phyloP scores from a whole-genome alignment of 2,329 filamentous ascomycete species.

The Hymenoscyphus linearis region DNA sequence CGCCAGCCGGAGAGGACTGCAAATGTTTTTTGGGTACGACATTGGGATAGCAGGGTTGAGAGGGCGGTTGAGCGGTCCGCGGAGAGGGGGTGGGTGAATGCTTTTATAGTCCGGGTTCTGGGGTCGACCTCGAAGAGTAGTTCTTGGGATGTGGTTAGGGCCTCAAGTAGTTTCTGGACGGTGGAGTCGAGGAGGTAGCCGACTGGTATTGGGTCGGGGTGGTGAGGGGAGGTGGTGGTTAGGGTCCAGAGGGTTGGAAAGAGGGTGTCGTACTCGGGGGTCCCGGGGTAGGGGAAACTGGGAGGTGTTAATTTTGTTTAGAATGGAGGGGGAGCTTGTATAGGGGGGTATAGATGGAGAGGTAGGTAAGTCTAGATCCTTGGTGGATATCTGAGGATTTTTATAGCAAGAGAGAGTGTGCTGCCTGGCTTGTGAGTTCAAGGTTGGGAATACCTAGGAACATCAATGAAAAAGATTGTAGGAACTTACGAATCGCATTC shows the following conservation, averaged over 20 bases:
- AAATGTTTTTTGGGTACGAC: conserved; percentile 68
- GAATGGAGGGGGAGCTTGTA: background rate
- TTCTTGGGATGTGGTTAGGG: conserved; percentile 39
- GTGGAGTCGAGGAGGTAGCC: conserved; percentile 54
- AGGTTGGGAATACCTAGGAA: background rate
- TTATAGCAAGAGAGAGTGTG: background rate
- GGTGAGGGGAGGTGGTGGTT: conserved; percentile 41
- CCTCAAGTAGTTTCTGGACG: conserved; percentile 42
- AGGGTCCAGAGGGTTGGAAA: conserved; percentile 62
- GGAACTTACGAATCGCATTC: conserved; percentile 49
- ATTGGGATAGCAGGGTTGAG: conserved; percentile 55
- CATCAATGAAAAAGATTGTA: background rate
- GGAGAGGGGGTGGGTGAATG: conserved; percentile 54
- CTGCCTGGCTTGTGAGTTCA: background rate
- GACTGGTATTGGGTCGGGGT: conserved; percentile 45
- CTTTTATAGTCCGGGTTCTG: conserved; percentile 54
- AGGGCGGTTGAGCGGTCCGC: conserved; percentile 56
- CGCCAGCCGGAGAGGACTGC: conserved; percentile 73
- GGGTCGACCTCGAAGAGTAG: conserved; percentile 52
- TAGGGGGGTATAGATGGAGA: background rate
- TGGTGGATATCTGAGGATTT: too few species aligned
- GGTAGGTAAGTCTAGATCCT: too few species aligned
- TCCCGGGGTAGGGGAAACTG: conserved; percentile 74
- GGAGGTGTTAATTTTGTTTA: conserved; percentile 8
- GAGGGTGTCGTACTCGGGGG: conserved; percentile 49